Base-by-base conservation (phyloP, 352 stramenopile species). In the Phytophthora boehmeriae region DNA sequence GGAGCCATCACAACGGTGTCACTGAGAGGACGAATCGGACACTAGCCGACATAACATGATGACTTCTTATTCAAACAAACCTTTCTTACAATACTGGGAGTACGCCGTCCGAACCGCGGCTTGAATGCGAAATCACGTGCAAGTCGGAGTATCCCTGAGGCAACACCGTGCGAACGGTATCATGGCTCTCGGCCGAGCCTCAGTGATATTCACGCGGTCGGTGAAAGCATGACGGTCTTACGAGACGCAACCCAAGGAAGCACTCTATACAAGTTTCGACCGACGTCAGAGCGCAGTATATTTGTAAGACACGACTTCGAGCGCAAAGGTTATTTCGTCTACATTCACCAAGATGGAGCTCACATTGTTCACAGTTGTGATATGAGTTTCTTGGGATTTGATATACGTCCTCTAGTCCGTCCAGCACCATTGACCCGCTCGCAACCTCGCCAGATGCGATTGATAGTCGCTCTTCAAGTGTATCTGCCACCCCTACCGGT, bases 1-100 rank as follows among this genome's bases (percentile, higher is more conserved):
- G 1, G 57, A 65, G 5, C 48, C 48, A 59, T 8, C 57, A 58
- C 10, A 59, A 65, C 5, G 47, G 57, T 14, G 30, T 58, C 0
- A 41, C 39, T 16, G 32, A 58, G 4, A 30, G 39, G 10, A 58
- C 57, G 1, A 52, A 65, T 32, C 54, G 54, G 5, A 61, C 54
- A 5, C 34, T 61, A 1, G 23, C 32, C 2, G 54, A 52, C 10
- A 28, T 25, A 4, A 22, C 43, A 30, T 30, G 45, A 10, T 30
- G 17, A 6, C n/a, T 47, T 16, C 6, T 47, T 10, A 6, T 47
- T 4, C 41, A 47, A 47, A 34, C 42, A 19, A 47, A 54, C 11
- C 20, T 61, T 14, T 43, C 32, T 2, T 34, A 61, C 13, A 48
- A 47, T 16, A 54, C 10, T 61, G 54, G 54, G 32, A 48, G 14